Percentiles rank a stretch among this genome's conserved stretches.
phyloP scores from a whole-genome alignment of 2,329 filamentous ascomycete genomes.

The Trichoderma asperellum region DNA sequence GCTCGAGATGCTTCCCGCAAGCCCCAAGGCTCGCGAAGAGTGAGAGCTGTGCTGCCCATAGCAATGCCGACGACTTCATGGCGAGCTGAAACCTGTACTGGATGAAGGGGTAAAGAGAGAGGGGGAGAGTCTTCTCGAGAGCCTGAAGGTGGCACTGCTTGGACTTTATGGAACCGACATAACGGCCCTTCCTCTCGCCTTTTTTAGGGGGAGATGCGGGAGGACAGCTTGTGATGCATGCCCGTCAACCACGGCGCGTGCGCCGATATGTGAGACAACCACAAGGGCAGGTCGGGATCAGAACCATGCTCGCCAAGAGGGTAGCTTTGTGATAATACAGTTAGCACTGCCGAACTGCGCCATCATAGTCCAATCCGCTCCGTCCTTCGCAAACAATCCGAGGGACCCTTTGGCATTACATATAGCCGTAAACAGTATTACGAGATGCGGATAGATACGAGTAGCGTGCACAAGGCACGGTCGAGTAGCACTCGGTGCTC shows the following conservation, averaged over 20 bases:
- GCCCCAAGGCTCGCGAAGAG: slow-evolving; percentile 36
- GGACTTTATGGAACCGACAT: neutral
- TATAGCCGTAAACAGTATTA: neutral
- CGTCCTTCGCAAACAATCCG: neutral
- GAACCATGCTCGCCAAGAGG: slow-evolving; percentile 23
- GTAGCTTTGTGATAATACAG: neutral
- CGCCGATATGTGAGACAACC: slow-evolving; percentile 22
- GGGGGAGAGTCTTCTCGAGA: neutral
- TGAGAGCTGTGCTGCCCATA: slow-evolving; percentile 31
- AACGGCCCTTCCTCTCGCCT: neutral
- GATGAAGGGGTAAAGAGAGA: neutral
- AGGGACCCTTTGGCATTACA: neutral
- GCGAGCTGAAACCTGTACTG: neutral
- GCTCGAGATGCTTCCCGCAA: slow-evolving; percentile 37
- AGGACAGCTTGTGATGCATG: neutral
- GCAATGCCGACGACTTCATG: slow-evolving; percentile 29
- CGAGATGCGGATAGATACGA: slow-evolving; percentile 1
- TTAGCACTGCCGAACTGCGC: neutral
- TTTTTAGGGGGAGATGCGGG: slow-evolving; percentile 13
- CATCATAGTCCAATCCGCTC: neutral
- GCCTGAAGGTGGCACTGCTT: neutral
- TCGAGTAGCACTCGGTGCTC: neutral
- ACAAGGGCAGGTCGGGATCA: slow-evolving; percentile 23
- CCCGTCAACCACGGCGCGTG: neutral
- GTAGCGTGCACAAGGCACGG: neutral